phyloP scores from a whole-genome alignment of 129 eudicot species.

The Flaveria trinervia region DNA sequence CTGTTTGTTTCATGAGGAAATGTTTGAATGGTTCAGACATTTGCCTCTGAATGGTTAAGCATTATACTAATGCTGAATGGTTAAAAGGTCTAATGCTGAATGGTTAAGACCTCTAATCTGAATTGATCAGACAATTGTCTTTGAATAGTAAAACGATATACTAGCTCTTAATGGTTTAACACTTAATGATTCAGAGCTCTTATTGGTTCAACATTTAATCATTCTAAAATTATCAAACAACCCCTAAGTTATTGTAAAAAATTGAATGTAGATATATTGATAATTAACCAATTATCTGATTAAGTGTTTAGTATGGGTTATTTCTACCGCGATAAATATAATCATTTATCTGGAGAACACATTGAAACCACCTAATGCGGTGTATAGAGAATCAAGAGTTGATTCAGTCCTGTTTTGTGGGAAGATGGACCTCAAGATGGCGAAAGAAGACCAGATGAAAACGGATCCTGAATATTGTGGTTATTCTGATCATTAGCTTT shows the following conservation, averaged over 20 bases:
- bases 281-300: conserved; percentile 2
- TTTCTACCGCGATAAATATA: not conserved
- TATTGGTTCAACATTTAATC: too few species aligned
- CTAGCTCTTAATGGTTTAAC: too few species aligned
- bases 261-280: not conserved
- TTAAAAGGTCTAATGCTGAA: too few species aligned
- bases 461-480: conserved; percentile 8
- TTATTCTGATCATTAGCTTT: not conserved
- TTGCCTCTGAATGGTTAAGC: too few species aligned
- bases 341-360: not conserved
- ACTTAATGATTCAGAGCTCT: too few species aligned
- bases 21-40: too few species aligned
- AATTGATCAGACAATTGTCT: too few species aligned
- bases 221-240: too few species aligned
- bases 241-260: not conserved
- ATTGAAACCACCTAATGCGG: not conserved
- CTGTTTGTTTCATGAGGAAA: too few species aligned
- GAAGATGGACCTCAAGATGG: not conserved
- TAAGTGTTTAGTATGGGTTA: not conserved
- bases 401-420: not conserved
- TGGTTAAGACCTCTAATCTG: too few species aligned
- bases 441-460: not conserved
- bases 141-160: too few species aligned
- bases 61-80: too few species aligned
- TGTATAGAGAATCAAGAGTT: not conserved